Conservation (phyloP, 2,329 filamentous ascomycete species). For the Leptodontidium sp. region DNA sequence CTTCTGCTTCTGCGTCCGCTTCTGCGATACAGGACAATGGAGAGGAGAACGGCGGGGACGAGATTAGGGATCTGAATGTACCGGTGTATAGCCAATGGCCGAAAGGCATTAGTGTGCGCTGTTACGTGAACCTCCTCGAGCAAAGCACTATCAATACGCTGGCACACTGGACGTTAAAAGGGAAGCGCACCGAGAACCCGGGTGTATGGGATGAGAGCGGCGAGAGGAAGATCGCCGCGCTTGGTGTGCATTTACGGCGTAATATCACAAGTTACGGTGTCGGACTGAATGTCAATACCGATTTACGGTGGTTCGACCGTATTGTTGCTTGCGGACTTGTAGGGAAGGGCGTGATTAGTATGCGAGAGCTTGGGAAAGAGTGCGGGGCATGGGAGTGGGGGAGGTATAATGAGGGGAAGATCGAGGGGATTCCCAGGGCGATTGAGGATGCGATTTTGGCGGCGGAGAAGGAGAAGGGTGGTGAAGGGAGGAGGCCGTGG, state of each 20-base stretch:
- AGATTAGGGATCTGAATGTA: neutral
- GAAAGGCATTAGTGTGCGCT: slow-evolving; percentile 66
- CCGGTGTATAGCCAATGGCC: slow-evolving; percentile 21
- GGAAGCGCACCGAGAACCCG: slow-evolving; percentile 72
- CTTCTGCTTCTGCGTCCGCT: neutral
- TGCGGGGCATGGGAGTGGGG: slow-evolving; percentile 20
- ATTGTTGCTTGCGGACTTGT: slow-evolving; percentile 92
- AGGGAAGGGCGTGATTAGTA: slow-evolving; percentile 80
- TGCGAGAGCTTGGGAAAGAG: slow-evolving; percentile 56
- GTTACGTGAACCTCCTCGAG: slow-evolving; percentile 83
- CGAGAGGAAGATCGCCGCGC: slow-evolving; percentile 81
- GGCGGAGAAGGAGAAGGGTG: neutral
- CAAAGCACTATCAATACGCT: slow-evolving; percentile 75
- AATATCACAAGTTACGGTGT: slow-evolving; percentile 87
- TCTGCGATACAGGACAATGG: neutral
- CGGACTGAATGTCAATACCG: slow-evolving; percentile 77
- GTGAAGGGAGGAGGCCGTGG: slow-evolving; percentile 18
- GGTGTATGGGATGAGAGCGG: slow-evolving; percentile 39
- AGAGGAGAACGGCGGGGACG: neutral
- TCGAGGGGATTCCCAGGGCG: neutral
- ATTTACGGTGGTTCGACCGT: slow-evolving; percentile 69
- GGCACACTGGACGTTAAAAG: slow-evolving; percentile 64
- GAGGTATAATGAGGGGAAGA: neutral
- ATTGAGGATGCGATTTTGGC: neutral
- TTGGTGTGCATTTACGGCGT: slow-evolving; percentile 89